These are phyloP conservation scores for Pichia scutulata DNA, from an alignment of 805 yeast species.

Conservation along the genomic window DNA sequence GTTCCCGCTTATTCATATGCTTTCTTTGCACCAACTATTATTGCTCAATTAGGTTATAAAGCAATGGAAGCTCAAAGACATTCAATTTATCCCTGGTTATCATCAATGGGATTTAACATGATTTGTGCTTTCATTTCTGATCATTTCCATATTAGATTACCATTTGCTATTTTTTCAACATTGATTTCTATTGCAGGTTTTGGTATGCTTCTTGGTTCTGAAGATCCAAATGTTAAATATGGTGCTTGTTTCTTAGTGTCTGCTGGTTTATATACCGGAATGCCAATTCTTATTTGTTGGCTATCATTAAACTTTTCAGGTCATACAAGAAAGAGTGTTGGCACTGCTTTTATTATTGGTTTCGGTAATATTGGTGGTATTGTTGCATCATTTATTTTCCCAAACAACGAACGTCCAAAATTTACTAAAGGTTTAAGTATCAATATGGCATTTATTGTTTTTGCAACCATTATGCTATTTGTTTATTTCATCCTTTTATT, in stretches of 20 bases:
- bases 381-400: conserved; percentile 51
- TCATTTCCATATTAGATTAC: conserved; percentile 37
- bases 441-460: conserved; percentile 38
- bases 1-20: conserved; percentile 75
- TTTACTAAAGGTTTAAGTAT: conserved; percentile 49
- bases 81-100: conserved; percentile 81
- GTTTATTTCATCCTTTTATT: conserved; percentile 27
- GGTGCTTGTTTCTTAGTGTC: conserved; percentile 59
- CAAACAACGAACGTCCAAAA: conserved; percentile 48
- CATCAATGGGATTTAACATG: conserved; percentile 63
- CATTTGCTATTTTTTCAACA: conserved; percentile 29
- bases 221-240: conserved; percentile 34
- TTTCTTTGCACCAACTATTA: conserved; percentile 63
- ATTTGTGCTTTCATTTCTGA: conserved; percentile 60
- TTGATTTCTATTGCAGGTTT: conserved; percentile 45
- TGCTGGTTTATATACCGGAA: conserved; percentile 50
- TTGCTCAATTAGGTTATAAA: conserved; percentile 52
- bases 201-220: conserved; percentile 43
- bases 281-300: conserved; percentile 72
- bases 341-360: conserved; percentile 50
- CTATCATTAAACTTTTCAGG: conserved; percentile 54
- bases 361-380: conserved; percentile 73
- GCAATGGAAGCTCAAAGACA: conserved; percentile 70
- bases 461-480: conserved; percentile 32
- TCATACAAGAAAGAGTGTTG: conserved; percentile 47